phyloP scores from a whole-genome alignment of 2,329 filamentous ascomycete genomes.

The Botrytis sinoallii region DNA sequence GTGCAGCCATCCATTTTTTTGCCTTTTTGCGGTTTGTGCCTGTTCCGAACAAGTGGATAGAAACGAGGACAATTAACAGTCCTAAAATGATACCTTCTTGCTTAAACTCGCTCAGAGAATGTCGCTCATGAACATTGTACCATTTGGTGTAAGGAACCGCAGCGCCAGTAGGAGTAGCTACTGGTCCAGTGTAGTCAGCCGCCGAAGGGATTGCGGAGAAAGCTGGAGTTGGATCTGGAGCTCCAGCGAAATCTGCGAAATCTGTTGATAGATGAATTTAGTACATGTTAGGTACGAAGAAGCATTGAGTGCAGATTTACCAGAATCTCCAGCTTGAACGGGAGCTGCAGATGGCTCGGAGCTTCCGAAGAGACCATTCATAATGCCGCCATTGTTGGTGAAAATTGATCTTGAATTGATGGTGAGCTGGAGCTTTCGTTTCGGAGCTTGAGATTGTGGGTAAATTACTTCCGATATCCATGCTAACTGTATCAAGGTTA shows the following conservation, averaged over 20 bases:
- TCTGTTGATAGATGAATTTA: conserved; percentile 52
- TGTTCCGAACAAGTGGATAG: conserved; percentile 78
- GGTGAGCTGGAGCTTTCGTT: conserved; percentile 22
- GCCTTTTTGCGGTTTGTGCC: conserved; percentile 77
- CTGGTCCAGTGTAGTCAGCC: conserved; percentile 47
- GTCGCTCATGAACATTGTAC: conserved; percentile 95
- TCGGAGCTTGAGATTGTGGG: conserved; percentile 9
- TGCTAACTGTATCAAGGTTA: conserved; percentile 3
- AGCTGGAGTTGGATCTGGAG: conserved; percentile 61
- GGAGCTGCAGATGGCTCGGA: conserved; percentile 56
- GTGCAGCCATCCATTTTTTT: conserved; percentile 72
- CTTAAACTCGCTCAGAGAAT: conserved; percentile 78
- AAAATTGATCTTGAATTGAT: conserved; percentile 13
- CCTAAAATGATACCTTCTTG: conserved; percentile 79
- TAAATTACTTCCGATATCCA: neutral
- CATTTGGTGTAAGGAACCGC: conserved; percentile 79
- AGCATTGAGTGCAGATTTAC: conserved; percentile 43
- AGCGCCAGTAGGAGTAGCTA: conserved; percentile 46
- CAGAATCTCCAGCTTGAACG: conserved; percentile 56
- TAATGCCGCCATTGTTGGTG: conserved; percentile 35
- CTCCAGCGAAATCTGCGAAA: conserved; percentile 89
- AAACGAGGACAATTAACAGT: conserved; percentile 69
- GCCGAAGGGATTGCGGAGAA: conserved; percentile 45
- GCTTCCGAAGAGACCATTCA: conserved; percentile 64
- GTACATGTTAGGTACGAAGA: neutral